Percentiles rank a stretch among this genome's conserved stretches.
phyloP scores from a whole-genome alignment of 305 asterid genomes.

The Fraxinus sp. region DNA sequence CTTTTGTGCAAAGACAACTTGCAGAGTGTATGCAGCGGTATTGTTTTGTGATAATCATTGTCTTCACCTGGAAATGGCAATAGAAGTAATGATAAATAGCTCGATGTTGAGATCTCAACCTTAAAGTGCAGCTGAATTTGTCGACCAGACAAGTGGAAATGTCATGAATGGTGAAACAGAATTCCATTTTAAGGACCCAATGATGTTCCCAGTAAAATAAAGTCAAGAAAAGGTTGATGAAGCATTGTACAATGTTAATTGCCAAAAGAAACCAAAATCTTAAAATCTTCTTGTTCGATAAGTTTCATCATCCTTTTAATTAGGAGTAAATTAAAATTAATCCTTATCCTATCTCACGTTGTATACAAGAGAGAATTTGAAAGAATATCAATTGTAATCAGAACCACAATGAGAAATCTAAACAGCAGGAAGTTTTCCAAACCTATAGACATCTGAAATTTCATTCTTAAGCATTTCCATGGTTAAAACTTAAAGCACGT shows the following conservation, averaged over 20 bases:
- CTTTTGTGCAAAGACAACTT: slow-evolving; percentile 78
- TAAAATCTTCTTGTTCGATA: not conserved
- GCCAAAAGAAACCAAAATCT: not conserved
- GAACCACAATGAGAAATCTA: slow-evolving; percentile 1
- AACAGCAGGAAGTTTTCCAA: not conserved
- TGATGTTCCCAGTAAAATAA: not conserved
- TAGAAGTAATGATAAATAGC: slow-evolving; percentile 3
- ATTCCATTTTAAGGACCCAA: not conserved
- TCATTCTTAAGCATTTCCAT: not conserved
- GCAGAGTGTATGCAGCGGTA: slow-evolving; percentile 92
- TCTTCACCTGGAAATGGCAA: slow-evolving; percentile 35
- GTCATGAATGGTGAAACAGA: not conserved
- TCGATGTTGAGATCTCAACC: not conserved
- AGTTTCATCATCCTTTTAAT: not conserved
- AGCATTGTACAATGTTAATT: not conserved
- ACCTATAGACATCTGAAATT: not conserved
- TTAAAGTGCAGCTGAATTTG: not conserved
- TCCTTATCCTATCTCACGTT: not conserved
- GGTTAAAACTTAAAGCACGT: not conserved
- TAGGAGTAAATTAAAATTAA: not conserved
- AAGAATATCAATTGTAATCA: not conserved
- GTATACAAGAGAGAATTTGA: not conserved
- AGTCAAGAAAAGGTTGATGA: not conserved
- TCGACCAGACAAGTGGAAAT: not conserved
- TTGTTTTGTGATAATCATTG: slow-evolving; percentile 69